Percentiles rank a stretch among this genome's conserved stretches.
Conservation (phyloP, 495 filamentous ascomycete genomes). For the Penicillium longicatenatum region DNA sequence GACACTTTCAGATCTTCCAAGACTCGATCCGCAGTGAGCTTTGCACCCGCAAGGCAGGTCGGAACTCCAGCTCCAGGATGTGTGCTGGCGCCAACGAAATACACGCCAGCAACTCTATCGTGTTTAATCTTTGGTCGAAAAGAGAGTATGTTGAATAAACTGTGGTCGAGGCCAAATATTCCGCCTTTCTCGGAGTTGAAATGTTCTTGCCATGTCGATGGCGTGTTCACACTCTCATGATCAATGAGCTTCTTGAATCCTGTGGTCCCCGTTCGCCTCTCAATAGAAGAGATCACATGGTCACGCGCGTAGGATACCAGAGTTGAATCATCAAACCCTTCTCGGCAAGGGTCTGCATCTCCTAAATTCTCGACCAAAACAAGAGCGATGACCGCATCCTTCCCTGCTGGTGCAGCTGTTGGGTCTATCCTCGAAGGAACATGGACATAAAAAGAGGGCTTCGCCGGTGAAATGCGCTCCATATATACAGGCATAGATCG, state of each 20-base stretch:
- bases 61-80: constrained; percentile 76
- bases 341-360: constrained; percentile 7
- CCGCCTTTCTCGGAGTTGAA: constrained; percentile 73
- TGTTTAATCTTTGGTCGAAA: constrained; percentile 64
- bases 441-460: constrained; percentile 74
- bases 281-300: constrained; percentile 56
- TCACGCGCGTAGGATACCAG: constrained; percentile 55
- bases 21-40: constrained; percentile 55
- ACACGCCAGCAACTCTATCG: constrained; percentile 45
- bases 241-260: constrained; percentile 45
- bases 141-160: constrained; percentile 68
- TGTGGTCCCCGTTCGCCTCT: constrained; percentile 51
- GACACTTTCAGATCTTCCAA: not conserved
- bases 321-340: constrained; percentile 44
- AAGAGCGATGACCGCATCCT: constrained; percentile 63
- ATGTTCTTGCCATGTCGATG: constrained; percentile 57
- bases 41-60: constrained; percentile 64
- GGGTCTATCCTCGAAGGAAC: constrained; percentile 68
- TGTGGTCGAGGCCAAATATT: constrained; percentile 66
- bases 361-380: constrained; percentile 66
- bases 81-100: constrained; percentile 70
- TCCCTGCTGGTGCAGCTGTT: constrained; percentile 59
- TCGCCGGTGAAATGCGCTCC: constrained; percentile 54
- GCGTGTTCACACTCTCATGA: constrained; percentile 52
- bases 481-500: not conserved